phyloP scores from a whole-genome alignment of 441 rosid genomes.

The Syzygium malaccense region DNA sequence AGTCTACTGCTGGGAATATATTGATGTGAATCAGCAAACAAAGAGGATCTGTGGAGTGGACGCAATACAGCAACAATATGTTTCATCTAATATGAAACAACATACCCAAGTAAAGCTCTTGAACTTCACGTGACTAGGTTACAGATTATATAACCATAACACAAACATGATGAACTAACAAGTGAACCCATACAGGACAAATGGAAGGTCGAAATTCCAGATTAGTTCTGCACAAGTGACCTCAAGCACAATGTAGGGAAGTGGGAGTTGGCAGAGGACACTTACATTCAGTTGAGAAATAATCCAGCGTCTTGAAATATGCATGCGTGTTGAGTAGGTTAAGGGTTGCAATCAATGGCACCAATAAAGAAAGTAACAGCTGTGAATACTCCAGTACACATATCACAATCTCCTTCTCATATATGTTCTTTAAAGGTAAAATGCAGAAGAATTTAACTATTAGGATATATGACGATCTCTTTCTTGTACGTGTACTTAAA shows the following conservation, averaged over 20 bases:
- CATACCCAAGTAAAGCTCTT: not conserved
- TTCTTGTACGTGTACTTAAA: slow-evolving; percentile 89
- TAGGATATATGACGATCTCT: slow-evolving; percentile 98
- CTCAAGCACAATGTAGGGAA: not conserved
- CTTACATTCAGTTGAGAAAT: slow-evolving; percentile 87
- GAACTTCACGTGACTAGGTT: not conserved
- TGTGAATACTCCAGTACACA: not conserved
- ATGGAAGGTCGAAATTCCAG: not conserved
- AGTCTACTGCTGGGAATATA: not conserved
- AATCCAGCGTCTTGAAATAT: slow-evolving; percentile 92
- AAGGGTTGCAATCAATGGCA: slow-evolving; percentile 33
- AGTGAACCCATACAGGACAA: not conserved
- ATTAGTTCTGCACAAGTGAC: not conserved
- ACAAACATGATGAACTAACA: not conserved
- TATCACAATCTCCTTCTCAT: not conserved
- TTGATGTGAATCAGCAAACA: not conserved
- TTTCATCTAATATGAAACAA: not conserved
- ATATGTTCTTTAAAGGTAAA: not conserved
- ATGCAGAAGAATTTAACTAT: not conserved
- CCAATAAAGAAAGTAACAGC: not conserved
- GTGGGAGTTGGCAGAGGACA: not conserved
- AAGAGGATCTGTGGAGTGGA: not conserved
- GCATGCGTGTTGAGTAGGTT: slow-evolving; percentile 70
- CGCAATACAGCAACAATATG: not conserved
- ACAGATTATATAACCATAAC: not conserved